Base-by-base conservation (phyloP, 1,284 basidiomycete genomes). In the Wolfiporia cocos region DNA sequence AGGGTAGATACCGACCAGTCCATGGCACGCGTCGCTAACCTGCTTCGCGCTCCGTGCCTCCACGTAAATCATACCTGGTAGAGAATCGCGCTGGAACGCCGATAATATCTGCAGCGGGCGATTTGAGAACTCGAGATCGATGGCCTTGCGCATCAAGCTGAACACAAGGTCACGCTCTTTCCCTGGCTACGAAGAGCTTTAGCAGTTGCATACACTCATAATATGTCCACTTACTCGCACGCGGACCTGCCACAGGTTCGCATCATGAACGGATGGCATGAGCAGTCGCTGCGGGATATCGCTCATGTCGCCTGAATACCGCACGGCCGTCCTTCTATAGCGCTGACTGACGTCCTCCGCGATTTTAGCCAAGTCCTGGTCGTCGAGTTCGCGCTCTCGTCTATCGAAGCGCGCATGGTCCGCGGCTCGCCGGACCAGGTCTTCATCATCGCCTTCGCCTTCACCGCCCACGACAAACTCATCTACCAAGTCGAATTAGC, bases 221-320 rank as follows among this genome's bases (percentile, higher is more conserved):
- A 34, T 14, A 39, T 21, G 19, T 19, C 12, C n/a, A 62, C 73
- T 44, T 55, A 89, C 90, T 76, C 93, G 93, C 54, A 95, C 92
- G 52, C 89, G 78, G 41, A 99, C 83, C 66, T 94, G 92, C 92
- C 93, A 99, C 52, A 99, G 68, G 58, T 82, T 94, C 5, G 95
- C 90, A 62, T 99, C 95, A 47, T 96, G 86, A 5, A 97, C 92
- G 12, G 87, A 90, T 26, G 95, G 95, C 94, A 99, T 98, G 33
- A 96, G 73, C 36, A 97, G 67, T n/a, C 92, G 79, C 59, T 98
- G 93, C 0, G 96, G 95, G 24, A 98, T 84, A 53, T 92, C 87
- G 58, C 93, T 95, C 78, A 90, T 86, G 62, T 93, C 91, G 20
- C 89, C 89, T 20, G 87, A 85, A 59, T 91, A 94, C 39, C 80